Evolutionary conservation across 257 asterid species (phyloP).

Genomic region (Solanum pennellii): DNA sequence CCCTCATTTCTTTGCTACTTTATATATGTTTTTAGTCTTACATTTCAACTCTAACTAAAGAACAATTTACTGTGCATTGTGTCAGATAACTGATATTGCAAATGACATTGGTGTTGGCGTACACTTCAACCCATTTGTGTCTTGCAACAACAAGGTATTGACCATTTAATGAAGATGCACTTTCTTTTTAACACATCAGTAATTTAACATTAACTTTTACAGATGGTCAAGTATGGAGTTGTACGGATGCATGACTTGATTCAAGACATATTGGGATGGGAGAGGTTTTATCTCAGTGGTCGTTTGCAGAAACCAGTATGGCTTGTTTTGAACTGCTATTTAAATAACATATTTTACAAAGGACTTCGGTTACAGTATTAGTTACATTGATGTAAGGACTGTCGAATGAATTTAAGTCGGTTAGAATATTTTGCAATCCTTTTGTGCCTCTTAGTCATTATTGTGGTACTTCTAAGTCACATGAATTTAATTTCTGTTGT

Average conservation of each 20-base stretch:
- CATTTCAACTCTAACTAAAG: not conserved
- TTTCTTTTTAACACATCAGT: not conserved
- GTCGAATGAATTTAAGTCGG: not conserved
- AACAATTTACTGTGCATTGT: not conserved
- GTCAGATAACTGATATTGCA: constrained; percentile 54
- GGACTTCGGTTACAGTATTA: not conserved
- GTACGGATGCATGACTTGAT: constrained; percentile 62
- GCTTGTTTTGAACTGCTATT: not conserved
- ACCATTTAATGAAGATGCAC: not conserved
- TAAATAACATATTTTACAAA: not conserved
- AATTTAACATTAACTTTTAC: constrained; percentile 13
- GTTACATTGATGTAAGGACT: not conserved
- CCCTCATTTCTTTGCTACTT: not conserved
- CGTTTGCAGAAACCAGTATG: constrained; percentile 89
- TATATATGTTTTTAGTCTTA: not conserved
- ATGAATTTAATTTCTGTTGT: not conserved
- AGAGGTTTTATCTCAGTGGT: constrained; percentile 73
- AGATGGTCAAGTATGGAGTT: constrained; percentile 77
- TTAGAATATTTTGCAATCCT: not conserved
- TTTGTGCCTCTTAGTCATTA: not conserved
- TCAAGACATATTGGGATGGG: constrained; percentile 58
- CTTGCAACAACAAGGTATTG: constrained; percentile 44
- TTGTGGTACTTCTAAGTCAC: not conserved
- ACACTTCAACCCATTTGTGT: constrained; percentile 82
- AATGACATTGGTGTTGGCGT: constrained; percentile 66